Evolutionary conservation across 2,329 filamentous ascomycete species (phyloP), one percentile per base, ranked within the genome.

Genomic region (Lizonia empirigonia): DNA sequence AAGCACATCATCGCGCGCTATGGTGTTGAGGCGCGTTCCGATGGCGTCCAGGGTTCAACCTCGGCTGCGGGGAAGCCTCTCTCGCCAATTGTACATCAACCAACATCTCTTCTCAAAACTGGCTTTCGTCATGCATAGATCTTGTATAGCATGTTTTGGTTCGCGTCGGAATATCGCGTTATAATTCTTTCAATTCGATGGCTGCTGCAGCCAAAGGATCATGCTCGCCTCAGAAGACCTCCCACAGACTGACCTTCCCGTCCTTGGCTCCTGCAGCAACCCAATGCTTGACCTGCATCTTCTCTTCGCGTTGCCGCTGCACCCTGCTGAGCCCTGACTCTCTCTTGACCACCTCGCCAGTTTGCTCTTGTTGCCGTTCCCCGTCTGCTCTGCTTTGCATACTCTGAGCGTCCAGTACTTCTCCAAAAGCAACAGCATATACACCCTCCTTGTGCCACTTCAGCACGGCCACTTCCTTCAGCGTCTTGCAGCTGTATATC

Each of bases 391-490:
- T 8, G 15, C 36, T 15, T 26, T 24, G 22, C 4, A 53, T 10
- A 18, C 62, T 54, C 23, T 36, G 50, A 7, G 27, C 32, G 2
- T 57, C 50, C 40, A 70, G 15, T 2, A 83, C 60, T 2, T 75
- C 63, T 0, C 80, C 86, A 76, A 97, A 95, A 0, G 85, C 86
- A 15, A 90, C 82, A 3, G 90, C 84, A 74, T 94, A 97, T 58
- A 90, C 92, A 1, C 92, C 92, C 24, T 89, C 87, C 61, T 88
- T 86, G 73, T 97, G 94, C 93, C 93, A 97, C 73, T 95, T 96
- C 57, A 97, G 76, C 46, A 97, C 91, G 0, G 93, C 94, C 9
- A 97, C 74, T 72, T 97, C 92, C 65, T 87, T 89, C 79, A 97
- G 81, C 0, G 85, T 88, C 73, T 88, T 91, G 37, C 82, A 76